Conservation (phyloP, 78 protist genomes). For the Dictyostelium intermedium region DNA sequence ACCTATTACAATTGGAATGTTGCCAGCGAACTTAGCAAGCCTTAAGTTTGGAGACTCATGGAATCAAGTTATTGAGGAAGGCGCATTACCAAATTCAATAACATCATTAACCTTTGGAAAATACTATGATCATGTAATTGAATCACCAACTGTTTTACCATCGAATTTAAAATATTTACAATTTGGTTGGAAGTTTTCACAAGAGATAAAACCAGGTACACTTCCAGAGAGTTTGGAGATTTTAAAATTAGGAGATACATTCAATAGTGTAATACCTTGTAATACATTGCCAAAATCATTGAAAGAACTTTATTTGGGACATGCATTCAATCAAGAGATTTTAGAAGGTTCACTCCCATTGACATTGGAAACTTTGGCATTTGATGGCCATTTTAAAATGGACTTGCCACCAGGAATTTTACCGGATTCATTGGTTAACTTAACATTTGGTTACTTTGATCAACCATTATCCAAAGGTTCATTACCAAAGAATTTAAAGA, state of each 20-base stretch:
- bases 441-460: constrained; percentile 1
- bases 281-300: neutral
- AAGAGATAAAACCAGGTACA: neutral
- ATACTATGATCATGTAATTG: neutral
- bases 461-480: neutral
- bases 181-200: neutral
- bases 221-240: neutral
- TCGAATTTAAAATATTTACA: neutral
- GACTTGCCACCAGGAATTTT: neutral
- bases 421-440: neutral
- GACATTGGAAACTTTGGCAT: neutral
- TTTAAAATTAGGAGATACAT: neutral
- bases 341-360: neutral
- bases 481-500: neutral
- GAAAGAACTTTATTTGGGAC: neutral
- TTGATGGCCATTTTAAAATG: neutral
- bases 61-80: neutral
- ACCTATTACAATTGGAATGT: neutral
- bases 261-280: neutral
- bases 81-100: neutral
- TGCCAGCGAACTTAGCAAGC: neutral
- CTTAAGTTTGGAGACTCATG: constrained; percentile 13
- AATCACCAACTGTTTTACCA: neutral
- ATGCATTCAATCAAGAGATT: neutral
- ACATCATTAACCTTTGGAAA: constrained; percentile 5